Percentiles rank a stretch among this genome's conserved stretches.
Evolutionary conservation across 495 filamentous ascomycete species (phyloP).

Genomic region (Trichoderma orchidacearum): DNA sequence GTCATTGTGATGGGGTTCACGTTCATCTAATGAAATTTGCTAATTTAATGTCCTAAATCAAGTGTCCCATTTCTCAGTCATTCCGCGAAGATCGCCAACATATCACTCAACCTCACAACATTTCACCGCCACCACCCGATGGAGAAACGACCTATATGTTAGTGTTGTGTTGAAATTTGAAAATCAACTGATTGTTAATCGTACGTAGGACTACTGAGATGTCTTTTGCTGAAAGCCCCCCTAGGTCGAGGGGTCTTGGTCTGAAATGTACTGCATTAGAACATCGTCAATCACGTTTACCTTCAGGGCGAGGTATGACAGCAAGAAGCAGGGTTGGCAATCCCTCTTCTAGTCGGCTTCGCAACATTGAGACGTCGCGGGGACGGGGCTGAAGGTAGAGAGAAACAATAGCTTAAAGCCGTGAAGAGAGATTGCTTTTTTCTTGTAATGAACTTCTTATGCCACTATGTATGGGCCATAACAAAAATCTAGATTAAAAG

Average conservation of each 20-base stretch:
- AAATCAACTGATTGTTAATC: conserved; percentile 10
- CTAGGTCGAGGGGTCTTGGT: conserved; percentile 53
- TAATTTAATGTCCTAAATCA: neutral
- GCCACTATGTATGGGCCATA: neutral
- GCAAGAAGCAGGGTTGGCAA: conserved; percentile 20
- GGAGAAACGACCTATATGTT: conserved; percentile 83
- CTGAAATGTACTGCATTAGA: conserved; percentile 29
- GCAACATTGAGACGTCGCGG: conserved; percentile 31
- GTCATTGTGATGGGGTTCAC: too few relatives aligned
- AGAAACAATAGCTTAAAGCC: too few relatives aligned
- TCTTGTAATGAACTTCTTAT: too few relatives aligned
- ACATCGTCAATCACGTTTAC: conserved; percentile 25
- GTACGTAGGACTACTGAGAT: conserved; percentile 74
- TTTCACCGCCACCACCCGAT: conserved; percentile 8
- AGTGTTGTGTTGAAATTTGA: conserved; percentile 12
- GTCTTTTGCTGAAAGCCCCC: conserved; percentile 82
- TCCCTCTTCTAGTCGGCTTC: conserved; percentile 21
- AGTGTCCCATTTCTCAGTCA: conserved; percentile 45
- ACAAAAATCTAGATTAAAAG: neutral
- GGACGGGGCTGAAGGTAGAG: conserved; percentile 18
- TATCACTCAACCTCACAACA: conserved; percentile 23
- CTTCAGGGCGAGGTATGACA: conserved; percentile 23
- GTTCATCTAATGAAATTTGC: conserved; percentile 5
- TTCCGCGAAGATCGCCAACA: conserved; percentile 49
- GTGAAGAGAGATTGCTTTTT: too few relatives aligned